These are phyloP conservation scores for Pseudocercospora pini-densiflorae DNA, from an alignment of 2,329 filamentous ascomycete species.

Conservation along the genomic window DNA sequence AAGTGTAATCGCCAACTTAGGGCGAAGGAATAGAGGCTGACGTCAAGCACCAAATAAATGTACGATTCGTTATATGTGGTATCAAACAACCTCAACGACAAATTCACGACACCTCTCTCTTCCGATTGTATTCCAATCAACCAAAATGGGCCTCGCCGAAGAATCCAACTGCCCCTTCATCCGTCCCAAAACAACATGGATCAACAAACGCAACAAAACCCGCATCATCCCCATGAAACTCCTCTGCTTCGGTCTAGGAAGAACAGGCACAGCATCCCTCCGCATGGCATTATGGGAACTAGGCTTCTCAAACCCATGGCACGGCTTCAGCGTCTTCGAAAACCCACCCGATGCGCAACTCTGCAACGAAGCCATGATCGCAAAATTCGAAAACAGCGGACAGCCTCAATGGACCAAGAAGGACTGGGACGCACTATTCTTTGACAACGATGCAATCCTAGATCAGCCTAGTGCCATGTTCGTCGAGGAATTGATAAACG, in stretches of 20 bases:
- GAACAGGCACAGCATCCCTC: slow-evolving; percentile 11
- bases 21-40: not conserved
- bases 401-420: slow-evolving; percentile 6
- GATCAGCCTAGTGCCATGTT: slow-evolving; percentile 6
- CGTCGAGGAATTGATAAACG: slow-evolving; percentile 5
- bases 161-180: slow-evolving; percentile 8
- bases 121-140: not conserved
- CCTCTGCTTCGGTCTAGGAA: slow-evolving; percentile 10
- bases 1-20: not conserved
- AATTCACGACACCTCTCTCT: not conserved
- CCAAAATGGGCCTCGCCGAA: slow-evolving; percentile 12
- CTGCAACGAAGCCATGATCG: not conserved
- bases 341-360: slow-evolving; percentile 6
- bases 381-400: slow-evolving; percentile 3
- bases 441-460: slow-evolving; percentile 7
- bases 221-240: slow-evolving; percentile 3
- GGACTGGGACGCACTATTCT: slow-evolving; percentile 11
- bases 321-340: slow-evolving; percentile 12
- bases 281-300: slow-evolving; percentile 13
- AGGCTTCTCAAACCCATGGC: not conserved
- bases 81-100: not conserved
- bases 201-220: slow-evolving; percentile 3
- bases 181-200: slow-evolving; percentile 7
- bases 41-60: not conserved
- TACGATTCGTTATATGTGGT: not conserved